Evolutionary conservation across 257 asterid genomes (phyloP).

Genomic region (Lavandula angustifolia): DNA sequence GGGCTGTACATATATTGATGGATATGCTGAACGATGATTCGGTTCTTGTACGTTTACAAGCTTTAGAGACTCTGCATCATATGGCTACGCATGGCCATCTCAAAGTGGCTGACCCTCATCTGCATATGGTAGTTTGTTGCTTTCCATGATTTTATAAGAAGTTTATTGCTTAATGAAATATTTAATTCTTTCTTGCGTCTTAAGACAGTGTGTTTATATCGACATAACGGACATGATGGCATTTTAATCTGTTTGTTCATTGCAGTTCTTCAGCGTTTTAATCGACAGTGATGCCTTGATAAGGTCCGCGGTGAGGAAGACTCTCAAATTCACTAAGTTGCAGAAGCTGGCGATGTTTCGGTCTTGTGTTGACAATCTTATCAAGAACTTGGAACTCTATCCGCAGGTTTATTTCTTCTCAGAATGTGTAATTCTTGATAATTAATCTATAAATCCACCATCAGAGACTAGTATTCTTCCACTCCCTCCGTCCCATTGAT

Average conservation of each 20-base stretch:
- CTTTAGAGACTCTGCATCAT: slow-evolving; percentile 69
- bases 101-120: slow-evolving; percentile 61
- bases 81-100: slow-evolving; percentile 51
- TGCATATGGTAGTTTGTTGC: slow-evolving; percentile 62
- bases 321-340: slow-evolving; percentile 54
- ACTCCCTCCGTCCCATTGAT: no score
- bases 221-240: slow-evolving; percentile 27
- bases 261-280: slow-evolving; percentile 76
- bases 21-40: slow-evolving; percentile 81
- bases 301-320: slow-evolving; percentile 69
- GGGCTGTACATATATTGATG: slow-evolving; percentile 59
- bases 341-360: slow-evolving; percentile 58
- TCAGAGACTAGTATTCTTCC: not conserved
- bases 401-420: slow-evolving; percentile 62
- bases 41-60: slow-evolving; percentile 64
- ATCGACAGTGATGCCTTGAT: slow-evolving; percentile 52
- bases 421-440: slow-evolving; percentile 16
- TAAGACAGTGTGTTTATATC: not conserved
- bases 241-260: slow-evolving; percentile 29
- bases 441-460: slow-evolving; percentile 14
- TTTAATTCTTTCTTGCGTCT: slow-evolving; percentile 1
- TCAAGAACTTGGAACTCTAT: slow-evolving; percentile 66
- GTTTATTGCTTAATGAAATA: not conserved
- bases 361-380: slow-evolving; percentile 55
- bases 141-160: not conserved